Conservation (phyloP, 805 yeast genomes). For the Danielia oregonensis region DNA sequence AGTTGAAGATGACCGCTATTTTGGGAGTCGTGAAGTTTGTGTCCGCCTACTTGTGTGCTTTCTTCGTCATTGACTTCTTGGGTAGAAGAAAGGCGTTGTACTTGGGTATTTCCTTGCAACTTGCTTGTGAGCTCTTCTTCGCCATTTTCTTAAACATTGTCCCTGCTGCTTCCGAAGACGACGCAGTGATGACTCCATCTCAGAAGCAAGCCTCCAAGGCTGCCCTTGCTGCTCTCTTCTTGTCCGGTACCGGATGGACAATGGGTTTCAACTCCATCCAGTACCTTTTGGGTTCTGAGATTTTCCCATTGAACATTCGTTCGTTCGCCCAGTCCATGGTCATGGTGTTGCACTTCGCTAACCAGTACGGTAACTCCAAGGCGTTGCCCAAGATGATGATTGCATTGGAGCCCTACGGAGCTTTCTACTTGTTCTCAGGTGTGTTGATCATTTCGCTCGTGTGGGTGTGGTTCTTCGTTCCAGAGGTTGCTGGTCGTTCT, state of each 20-base stretch:
- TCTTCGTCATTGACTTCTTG: conserved; percentile 50
- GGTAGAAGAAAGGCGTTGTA: conserved; percentile 51
- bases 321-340: conserved; percentile 47
- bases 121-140: conserved; percentile 40
- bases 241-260: conserved; percentile 56
- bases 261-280: conserved; percentile 57
- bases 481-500: conserved; percentile 48
- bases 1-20: conserved; percentile 46
- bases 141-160: conserved; percentile 45
- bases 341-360: conserved; percentile 55
- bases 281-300: conserved; percentile 52
- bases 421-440: conserved; percentile 49
- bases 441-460: conserved; percentile 39
- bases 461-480: conserved; percentile 48
- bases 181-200: conserved; percentile 24
- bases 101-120: conserved; percentile 45
- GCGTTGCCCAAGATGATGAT: conserved; percentile 52
- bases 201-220: conserved; percentile 38
- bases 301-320: conserved; percentile 50
- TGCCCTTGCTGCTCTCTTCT: conserved; percentile 48
- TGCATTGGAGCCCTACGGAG: conserved; percentile 43
- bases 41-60: conserved; percentile 47
- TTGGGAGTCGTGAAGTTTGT: conserved; percentile 52
- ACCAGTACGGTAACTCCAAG: conserved; percentile 55
- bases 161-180: conserved; percentile 38